A percentile compares a stretch with the other conserved stretches of the same genome.
These are phyloP conservation scores for Sugiyamaella qingdaonensis DNA, from an alignment of 805 yeast genomes.

Conservation along the genomic window DNA sequence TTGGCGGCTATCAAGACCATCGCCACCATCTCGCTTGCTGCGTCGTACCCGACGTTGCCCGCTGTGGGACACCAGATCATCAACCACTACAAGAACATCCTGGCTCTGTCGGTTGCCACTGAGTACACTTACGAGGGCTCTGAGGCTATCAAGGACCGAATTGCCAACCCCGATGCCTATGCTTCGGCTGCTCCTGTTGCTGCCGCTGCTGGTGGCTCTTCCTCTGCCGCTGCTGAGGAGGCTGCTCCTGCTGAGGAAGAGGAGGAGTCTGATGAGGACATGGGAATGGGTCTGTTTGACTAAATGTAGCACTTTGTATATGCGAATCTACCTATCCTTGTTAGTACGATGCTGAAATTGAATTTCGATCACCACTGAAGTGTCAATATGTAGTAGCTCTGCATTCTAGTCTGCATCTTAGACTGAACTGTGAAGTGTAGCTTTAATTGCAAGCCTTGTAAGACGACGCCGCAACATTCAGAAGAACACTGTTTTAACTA, in stretches of 20 bases:
- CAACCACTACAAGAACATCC: slow-evolving; percentile 98
- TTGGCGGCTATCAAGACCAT: slow-evolving; percentile 88
- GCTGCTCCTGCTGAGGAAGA: slow-evolving; percentile 74
- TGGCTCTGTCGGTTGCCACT: slow-evolving; percentile 96
- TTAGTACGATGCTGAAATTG: not conserved
- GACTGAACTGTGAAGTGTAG: too few species aligned
- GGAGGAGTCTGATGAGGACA: slow-evolving; percentile 60
- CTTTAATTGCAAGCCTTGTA: too few species aligned
- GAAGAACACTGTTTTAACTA: too few species aligned
- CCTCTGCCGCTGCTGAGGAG: slow-evolving; percentile 62
- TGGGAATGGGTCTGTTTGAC: slow-evolving; percentile 96
- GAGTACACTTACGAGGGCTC: slow-evolving; percentile 99
- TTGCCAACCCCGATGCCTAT: slow-evolving; percentile 99
- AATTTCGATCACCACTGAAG: not conserved
- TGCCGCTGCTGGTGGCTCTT: slow-evolving; percentile 63
- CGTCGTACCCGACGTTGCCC: slow-evolving; percentile 99
- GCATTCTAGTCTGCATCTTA: not conserved
- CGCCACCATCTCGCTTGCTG: slow-evolving; percentile 94
- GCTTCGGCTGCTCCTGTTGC: slow-evolving; percentile 99
- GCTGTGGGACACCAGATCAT: slow-evolving; percentile 98
- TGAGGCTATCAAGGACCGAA: slow-evolving; percentile 98
- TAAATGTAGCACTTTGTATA: slow-evolving; percentile 39
- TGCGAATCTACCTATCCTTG: slow-evolving; percentile 1
- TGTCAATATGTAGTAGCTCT: not conserved
- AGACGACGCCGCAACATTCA: too few species aligned